phyloP scores from a whole-genome alignment of 768 basidiomycete genomes.

The Russula emetica region DNA sequence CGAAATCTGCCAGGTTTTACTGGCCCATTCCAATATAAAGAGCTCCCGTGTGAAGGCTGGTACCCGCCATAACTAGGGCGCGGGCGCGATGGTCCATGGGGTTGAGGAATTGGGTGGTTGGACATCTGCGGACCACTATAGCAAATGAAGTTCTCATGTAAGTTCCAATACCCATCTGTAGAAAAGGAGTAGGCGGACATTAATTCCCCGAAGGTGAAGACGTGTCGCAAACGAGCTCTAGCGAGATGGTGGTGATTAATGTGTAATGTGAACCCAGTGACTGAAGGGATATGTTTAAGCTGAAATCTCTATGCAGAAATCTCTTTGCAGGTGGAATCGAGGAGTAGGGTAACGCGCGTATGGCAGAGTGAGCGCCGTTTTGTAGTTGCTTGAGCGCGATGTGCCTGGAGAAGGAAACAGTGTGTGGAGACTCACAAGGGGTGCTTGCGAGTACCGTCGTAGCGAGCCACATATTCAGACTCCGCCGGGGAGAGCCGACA shows the following conservation, averaged over 20 bases:
- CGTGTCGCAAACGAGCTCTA: conserved; percentile 7
- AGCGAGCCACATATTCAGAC: conserved; percentile 17
- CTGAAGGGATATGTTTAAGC: background rate
- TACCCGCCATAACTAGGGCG: conserved; percentile 50
- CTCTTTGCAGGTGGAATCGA: background rate
- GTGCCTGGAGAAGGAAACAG: conserved; percentile 5
- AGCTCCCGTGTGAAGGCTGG: conserved; percentile 39
- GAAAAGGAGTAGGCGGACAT: background rate
- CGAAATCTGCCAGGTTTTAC: conserved; percentile 40
- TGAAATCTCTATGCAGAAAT: background rate
- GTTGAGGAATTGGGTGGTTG: conserved; percentile 43
- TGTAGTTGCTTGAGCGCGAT: conserved; percentile 16
- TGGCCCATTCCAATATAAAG: conserved; percentile 40
- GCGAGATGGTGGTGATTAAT: background rate
- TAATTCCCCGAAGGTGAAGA: background rate
- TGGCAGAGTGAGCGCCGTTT: background rate
- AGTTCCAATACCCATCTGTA: background rate
- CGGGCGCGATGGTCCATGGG: conserved; percentile 46
- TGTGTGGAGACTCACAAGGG: conserved; percentile 4
- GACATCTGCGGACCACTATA: conserved; percentile 24
- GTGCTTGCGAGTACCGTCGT: background rate
- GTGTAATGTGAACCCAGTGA: background rate
- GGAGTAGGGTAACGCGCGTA: background rate
- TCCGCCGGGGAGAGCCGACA: conserved; percentile 8
- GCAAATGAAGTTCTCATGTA: conserved; percentile 15